Base-by-base conservation (phyloP, 768 basidiomycete genomes). In the Trametes gibbosa region DNA sequence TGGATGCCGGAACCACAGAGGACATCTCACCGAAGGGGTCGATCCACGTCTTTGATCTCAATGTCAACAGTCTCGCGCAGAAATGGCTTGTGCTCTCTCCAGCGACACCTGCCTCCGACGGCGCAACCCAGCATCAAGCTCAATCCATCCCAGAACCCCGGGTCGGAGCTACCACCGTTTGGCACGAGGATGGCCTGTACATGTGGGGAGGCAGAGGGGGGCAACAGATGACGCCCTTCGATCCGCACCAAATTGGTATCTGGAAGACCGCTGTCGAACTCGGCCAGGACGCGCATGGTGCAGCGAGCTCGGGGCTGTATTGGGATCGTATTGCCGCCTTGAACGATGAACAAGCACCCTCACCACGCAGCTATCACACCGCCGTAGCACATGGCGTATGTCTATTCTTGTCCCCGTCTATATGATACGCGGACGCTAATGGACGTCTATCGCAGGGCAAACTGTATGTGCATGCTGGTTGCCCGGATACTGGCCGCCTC, bases 171-270 rank as follows among this genome's bases (percentile, higher is more conserved):
- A 53, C 60, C 12, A 49, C 58, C 21, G 58, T 66, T 1, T 53
- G 52, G 54, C 41, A 54, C 16, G 54, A 52, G 23, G 52, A 52
- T 14, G 43, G 51, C n/a, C n/a, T 66, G 17, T 66, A 78, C 61
- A 47, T 79, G 43, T 82, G 79, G 74, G 79, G 79, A 3, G 79
- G 80, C 3, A 72, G 80, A 17, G 77, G 77, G 1, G 79, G 77
- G 2, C 63, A 67, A 16, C 71, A 73, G 24, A 74, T 75, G 76
- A 67, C 70, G 0, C 76, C 76, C 3, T 66, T 79, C 17, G 65
- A 66, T 9, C 53, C 23, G 2, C 57, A 63, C 37, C 68, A 73
- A 47, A 23, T 46, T 14, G 65, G 65, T 24, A 34, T 66, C 48
- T 47, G 45, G 65, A 53, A 50, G 51, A 56, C 61, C 7, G 50